A percentile compares a stretch with the other conserved stretches of the same genome.
Conservation (phyloP, 345 rosid species). For the Salix purpurea region DNA sequence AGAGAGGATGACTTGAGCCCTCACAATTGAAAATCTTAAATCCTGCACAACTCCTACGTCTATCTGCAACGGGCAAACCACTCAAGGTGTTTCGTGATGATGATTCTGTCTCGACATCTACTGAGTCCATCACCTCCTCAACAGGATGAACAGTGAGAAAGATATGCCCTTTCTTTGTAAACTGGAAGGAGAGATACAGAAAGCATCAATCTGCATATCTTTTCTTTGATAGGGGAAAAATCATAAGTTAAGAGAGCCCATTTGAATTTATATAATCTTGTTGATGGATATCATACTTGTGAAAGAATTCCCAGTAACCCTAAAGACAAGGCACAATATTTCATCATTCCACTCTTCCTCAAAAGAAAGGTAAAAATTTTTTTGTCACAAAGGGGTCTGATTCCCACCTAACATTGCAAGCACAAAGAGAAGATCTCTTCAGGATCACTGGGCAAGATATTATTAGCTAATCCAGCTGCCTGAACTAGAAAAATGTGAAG, state of each 20-base stretch:
- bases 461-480: background rate
- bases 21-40: constrained; percentile 55
- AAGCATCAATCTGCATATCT: background rate
- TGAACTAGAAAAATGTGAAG: background rate
- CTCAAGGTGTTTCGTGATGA: constrained; percentile 62
- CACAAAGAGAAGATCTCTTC: background rate
- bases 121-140: constrained; percentile 58
- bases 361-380: background rate
- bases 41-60: constrained; percentile 63
- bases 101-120: constrained; percentile 48
- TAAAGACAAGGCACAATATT: background rate
- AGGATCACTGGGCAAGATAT: background rate
- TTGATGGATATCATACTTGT: too few relatives aligned
- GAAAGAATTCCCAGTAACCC: background rate
- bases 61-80: constrained; percentile 76
- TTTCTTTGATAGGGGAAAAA: background rate
- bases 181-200: constrained; percentile 37
- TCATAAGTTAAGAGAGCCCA: background rate
- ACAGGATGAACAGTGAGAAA: constrained; percentile 78
- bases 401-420: background rate
- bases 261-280: too few relatives aligned
- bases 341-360: background rate
- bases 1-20: constrained; percentile 26
- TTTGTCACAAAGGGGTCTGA: background rate
- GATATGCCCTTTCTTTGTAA: constrained; percentile 89